These are phyloP conservation scores for Globisporangium echinulatum DNA, from an alignment of 352 stramenopile species.

Conservation along the genomic window DNA sequence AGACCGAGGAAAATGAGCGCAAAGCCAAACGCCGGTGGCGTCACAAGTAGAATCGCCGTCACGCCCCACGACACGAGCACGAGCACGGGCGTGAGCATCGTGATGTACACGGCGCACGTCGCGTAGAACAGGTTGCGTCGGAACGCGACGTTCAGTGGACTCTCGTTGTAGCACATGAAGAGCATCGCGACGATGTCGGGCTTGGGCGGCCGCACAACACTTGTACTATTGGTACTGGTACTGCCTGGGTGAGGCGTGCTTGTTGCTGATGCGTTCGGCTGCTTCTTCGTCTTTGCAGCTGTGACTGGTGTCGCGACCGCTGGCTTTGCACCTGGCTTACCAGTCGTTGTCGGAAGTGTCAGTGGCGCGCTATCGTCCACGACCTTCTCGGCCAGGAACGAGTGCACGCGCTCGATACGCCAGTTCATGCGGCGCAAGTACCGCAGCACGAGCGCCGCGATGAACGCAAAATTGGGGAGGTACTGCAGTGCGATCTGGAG, in stretches of 20 bases:
- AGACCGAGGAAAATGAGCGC: constrained; percentile 68
- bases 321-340: constrained; percentile 2
- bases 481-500: constrained; percentile 55
- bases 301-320: constrained; percentile 2
- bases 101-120: constrained; percentile 43
- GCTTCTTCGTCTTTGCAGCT: constrained; percentile 12
- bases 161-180: constrained; percentile 79
- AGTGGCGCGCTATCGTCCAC: constrained; percentile 8
- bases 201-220: constrained; percentile 6
- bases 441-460: constrained; percentile 39
- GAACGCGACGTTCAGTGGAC: constrained; percentile 48
- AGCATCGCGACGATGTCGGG: constrained; percentile 65
- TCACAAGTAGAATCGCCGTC: constrained; percentile 63
- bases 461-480: constrained; percentile 29
- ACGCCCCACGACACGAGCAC: constrained; percentile 68
- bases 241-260: neutral
- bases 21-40: constrained; percentile 71
- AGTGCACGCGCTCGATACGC: constrained; percentile 72
- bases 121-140: constrained; percentile 79
- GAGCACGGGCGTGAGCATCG: constrained; percentile 46
- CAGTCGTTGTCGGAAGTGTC: neutral
- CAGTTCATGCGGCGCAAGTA: constrained; percentile 78
- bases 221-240: neutral
- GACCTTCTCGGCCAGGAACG: constrained; percentile 65
- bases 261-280: neutral